Evolutionary conservation across 495 filamentous ascomycete species (phyloP).

Genomic region (Penicillium taxi): DNA sequence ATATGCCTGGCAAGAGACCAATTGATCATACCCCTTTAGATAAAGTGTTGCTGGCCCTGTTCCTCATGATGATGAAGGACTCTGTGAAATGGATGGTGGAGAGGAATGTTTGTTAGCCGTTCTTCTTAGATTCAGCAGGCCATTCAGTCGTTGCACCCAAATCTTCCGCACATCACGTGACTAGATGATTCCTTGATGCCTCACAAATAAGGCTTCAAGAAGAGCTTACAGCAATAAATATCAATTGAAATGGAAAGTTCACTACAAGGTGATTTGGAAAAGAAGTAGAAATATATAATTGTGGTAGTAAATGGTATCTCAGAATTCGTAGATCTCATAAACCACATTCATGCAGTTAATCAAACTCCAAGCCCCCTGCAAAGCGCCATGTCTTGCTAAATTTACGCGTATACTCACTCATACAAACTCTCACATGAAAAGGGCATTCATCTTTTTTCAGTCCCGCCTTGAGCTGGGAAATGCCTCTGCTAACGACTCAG

Average conservation of each 20-base stretch:
- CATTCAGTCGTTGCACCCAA: too few relatives aligned
- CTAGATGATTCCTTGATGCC: too few relatives aligned
- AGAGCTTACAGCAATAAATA: too few relatives aligned
- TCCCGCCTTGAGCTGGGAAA: constrained; percentile 42
- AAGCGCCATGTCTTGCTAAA: constrained; percentile 6
- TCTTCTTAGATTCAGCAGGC: too few relatives aligned
- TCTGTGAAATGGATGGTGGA: too few relatives aligned
- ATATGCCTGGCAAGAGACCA: background rate
- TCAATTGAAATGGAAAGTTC: too few relatives aligned
- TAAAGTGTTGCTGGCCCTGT: constrained; percentile 40
- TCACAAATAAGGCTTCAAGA: too few relatives aligned
- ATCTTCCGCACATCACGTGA: too few relatives aligned
- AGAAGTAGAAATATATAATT: too few relatives aligned
- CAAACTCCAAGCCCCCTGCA: constrained; percentile 3
- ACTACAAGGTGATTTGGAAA: too few relatives aligned
- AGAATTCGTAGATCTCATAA: constrained; percentile 9
- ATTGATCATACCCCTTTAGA: constrained; percentile 34
- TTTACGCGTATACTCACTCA: constrained; percentile 4
- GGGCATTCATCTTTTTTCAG: constrained; percentile 3
- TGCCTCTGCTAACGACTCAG: constrained; percentile 52
- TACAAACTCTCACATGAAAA: background rate
- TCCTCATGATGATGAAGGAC: constrained; percentile 41
- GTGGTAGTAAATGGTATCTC: constrained; percentile 12
- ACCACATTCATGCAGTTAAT: constrained; percentile 5
- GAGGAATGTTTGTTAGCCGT: too few relatives aligned